phyloP scores from a whole-genome alignment of 352 stramenopile genomes.

The Phytophthora syringae region DNA sequence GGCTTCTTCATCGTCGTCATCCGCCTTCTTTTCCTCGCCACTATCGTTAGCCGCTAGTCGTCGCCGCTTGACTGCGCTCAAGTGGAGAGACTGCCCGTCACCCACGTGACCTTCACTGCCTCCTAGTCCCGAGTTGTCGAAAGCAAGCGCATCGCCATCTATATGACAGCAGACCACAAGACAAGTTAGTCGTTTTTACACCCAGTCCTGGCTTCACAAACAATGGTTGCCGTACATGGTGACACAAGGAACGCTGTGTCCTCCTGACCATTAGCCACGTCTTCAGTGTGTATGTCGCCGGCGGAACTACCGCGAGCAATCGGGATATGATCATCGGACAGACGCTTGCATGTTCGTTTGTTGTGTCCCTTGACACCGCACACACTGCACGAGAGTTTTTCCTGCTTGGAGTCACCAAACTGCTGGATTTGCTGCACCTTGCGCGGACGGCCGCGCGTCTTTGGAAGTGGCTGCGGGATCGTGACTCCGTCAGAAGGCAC shows the following conservation, averaged over 20 bases:
- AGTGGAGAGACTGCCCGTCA: slow-evolving; percentile 20
- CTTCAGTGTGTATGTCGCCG: slow-evolving; percentile 22
- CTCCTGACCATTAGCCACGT: slow-evolving; percentile 31
- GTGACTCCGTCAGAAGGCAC: slow-evolving; percentile 68
- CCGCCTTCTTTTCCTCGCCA: slow-evolving; percentile 23
- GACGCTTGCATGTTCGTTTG: slow-evolving; percentile 82
- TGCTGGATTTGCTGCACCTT: slow-evolving; percentile 87
- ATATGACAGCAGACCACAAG: slow-evolving; percentile 2
- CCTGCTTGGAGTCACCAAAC: slow-evolving; percentile 68
- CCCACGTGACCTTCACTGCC: slow-evolving; percentile 22
- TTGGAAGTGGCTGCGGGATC: slow-evolving; percentile 57
- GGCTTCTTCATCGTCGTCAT: slow-evolving; percentile 18
- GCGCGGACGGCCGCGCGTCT: slow-evolving; percentile 65
- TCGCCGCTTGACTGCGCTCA: slow-evolving; percentile 32
- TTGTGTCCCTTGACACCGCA: slow-evolving; percentile 87
- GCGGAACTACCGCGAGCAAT: slow-evolving; percentile 6
- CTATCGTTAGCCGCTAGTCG: slow-evolving; percentile 14
- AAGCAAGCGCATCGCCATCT: slow-evolving; percentile 44
- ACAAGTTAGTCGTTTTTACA: slow-evolving; percentile 11
- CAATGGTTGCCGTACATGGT: slow-evolving; percentile 31
- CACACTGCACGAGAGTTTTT: slow-evolving; percentile 81
- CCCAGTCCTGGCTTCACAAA: neutral
- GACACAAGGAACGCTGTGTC: slow-evolving; percentile 39
- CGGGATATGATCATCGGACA: slow-evolving; percentile 14
- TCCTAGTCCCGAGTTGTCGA: slow-evolving; percentile 39